phyloP scores from a whole-genome alignment of 768 basidiomycete genomes.

The Lactarius pseudohatsudake region DNA sequence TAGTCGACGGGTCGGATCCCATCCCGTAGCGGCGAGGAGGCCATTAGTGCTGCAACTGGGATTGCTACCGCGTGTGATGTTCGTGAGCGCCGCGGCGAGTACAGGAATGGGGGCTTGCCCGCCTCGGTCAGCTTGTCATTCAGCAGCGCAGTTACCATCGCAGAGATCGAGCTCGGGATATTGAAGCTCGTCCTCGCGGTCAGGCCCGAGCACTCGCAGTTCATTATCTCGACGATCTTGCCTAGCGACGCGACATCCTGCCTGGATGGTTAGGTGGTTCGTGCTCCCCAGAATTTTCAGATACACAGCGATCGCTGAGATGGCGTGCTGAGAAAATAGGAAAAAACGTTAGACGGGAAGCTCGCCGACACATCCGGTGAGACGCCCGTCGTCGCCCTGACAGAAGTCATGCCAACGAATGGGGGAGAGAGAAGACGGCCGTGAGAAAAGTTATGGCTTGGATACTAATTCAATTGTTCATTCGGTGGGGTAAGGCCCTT shows the following conservation, averaged over 20 bases:
- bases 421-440: too few relatives aligned
- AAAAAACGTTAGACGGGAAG: neutral
- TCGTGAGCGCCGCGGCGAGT: constrained; percentile 35
- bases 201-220: constrained; percentile 23
- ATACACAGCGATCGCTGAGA: constrained; percentile 41
- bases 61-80: constrained; percentile 36
- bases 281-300: constrained; percentile 36
- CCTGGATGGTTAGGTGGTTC: constrained; percentile 36
- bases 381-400: too few relatives aligned
- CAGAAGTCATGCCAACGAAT: too few relatives aligned
- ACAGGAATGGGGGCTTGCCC: constrained; percentile 36
- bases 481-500: neutral
- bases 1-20: constrained; percentile 15
- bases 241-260: constrained; percentile 46
- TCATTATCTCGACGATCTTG: constrained; percentile 36
- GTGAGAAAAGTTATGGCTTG: too few relatives aligned
- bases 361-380: neutral
- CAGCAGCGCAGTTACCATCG: constrained; percentile 37
- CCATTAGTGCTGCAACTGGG: constrained; percentile 18
- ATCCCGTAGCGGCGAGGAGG: constrained; percentile 18
- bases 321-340: neutral
- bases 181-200: constrained; percentile 37
- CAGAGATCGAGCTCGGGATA: constrained; percentile 37
- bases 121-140: constrained; percentile 37
- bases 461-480: neutral